phyloP scores from a whole-genome alignment of 805 yeast species.

The Kodamaea laetipori region DNA sequence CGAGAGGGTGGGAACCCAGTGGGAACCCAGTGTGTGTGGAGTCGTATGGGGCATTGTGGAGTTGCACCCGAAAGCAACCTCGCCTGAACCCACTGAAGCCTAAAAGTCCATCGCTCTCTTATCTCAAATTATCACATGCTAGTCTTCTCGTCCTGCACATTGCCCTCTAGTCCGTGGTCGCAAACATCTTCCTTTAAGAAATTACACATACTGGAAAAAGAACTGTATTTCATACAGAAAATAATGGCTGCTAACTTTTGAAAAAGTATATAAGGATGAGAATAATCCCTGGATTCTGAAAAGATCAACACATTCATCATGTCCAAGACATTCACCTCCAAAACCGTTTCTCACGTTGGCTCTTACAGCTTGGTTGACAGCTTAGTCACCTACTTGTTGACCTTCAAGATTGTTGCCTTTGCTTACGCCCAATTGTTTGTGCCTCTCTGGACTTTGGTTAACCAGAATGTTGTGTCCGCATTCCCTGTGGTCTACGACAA shows the following conservation, averaged over 20 bases:
- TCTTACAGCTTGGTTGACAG: conserved; percentile 33
- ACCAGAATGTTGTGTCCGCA: conserved; percentile 25
- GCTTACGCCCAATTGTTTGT: conserved; percentile 27
- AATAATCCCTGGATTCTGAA: conserved; percentile 3
- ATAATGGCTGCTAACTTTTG: conserved; percentile 17
- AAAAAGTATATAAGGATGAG: conserved; percentile 14
- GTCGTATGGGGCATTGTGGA: too few relatives aligned
- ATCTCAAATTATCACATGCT: background rate
- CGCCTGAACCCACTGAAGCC: too few relatives aligned
- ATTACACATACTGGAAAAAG: background rate
- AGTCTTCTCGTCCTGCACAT: background rate
- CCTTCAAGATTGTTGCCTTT: conserved; percentile 27
- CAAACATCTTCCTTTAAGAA: background rate
- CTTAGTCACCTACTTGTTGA: conserved; percentile 24
- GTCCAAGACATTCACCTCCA: conserved; percentile 32
- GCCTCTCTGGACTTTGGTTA: conserved; percentile 22
- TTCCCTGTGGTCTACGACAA: conserved; percentile 20
- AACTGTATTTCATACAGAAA: conserved; percentile 3
- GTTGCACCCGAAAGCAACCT: too few relatives aligned
- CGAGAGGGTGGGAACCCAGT: too few relatives aligned
- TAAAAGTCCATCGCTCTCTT: background rate
- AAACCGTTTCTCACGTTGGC: conserved; percentile 34
- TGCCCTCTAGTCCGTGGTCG: background rate
- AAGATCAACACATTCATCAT: conserved; percentile 3
- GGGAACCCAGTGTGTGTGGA: too few relatives aligned